Conservation (phyloP, 2,329 filamentous ascomycete genomes). For the Cadophora sp. region DNA sequence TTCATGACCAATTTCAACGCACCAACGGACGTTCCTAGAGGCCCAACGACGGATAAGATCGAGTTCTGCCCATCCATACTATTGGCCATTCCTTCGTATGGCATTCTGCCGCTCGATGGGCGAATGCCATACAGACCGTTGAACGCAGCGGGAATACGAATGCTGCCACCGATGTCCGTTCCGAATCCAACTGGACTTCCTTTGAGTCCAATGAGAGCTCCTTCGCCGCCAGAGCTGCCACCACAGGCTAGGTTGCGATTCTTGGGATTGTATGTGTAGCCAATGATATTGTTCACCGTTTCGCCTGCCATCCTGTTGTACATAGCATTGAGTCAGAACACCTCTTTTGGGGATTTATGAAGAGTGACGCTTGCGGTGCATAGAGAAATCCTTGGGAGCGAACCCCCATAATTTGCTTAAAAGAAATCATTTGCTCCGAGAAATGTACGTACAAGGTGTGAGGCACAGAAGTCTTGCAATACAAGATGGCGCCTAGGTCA, state of each 20-base stretch:
- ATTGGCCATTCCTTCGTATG: conserved; percentile 65
- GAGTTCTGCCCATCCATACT: conserved; percentile 65
- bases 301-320: conserved; percentile 41
- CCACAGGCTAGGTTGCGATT: conserved; percentile 42
- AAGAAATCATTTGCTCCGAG: too few relatives aligned
- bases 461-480: conserved; percentile 51
- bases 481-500: conserved; percentile 49
- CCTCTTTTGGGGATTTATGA: too few relatives aligned
- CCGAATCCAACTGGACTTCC: conserved; percentile 45
- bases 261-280: conserved; percentile 47
- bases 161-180: conserved; percentile 45
- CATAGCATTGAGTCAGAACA: too few relatives aligned
- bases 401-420: too few relatives aligned
- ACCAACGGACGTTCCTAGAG: conserved; percentile 62
- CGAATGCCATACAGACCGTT: conserved; percentile 50
- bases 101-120: conserved; percentile 47
- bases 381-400: too few relatives aligned
- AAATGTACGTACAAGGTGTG: conserved; percentile 43
- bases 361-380: too few relatives aligned
- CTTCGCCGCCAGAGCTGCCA: conserved; percentile 45
- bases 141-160: conserved; percentile 48
- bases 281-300: conserved; percentile 55
- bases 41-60: conserved; percentile 68
- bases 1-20: conserved; percentile 63
- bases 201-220: conserved; percentile 44